phyloP scores from a whole-genome alignment of 345 rosid genomes.

The Salix caprea region DNA sequence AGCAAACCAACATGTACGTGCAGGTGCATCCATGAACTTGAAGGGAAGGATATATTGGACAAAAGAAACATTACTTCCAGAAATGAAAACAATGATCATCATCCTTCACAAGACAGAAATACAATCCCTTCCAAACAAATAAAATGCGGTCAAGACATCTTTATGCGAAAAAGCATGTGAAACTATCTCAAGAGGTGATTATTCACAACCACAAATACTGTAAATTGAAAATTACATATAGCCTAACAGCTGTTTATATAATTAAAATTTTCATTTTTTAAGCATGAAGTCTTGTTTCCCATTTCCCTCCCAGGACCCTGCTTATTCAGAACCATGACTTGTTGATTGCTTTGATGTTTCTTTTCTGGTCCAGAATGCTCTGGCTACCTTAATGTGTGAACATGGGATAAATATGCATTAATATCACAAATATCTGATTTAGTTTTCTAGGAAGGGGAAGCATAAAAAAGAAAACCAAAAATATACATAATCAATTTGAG shows the following conservation, averaged over 20 bases:
- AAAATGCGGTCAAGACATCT: background rate
- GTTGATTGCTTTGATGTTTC: background rate
- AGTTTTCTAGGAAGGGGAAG: background rate
- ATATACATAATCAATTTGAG: background rate
- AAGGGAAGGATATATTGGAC: constrained; percentile 21
- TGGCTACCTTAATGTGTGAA: background rate
- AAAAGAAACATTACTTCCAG: constrained; percentile 8
- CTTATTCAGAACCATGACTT: background rate
- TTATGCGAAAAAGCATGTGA: background rate
- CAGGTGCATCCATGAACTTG: constrained; percentile 91
- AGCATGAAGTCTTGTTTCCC: background rate
- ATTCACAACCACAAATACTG: background rate
- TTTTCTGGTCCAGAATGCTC: background rate
- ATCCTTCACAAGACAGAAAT: background rate
- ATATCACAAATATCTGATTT: background rate
- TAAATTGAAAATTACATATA: background rate
- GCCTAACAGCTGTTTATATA: background rate
- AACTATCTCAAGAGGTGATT: background rate
- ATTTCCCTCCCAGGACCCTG: background rate
- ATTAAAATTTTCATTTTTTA: background rate
- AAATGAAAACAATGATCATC: background rate
- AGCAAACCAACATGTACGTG: constrained; percentile 79
- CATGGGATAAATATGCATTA: background rate
- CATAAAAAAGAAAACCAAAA: background rate
- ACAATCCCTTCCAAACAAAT: background rate